Base-by-base conservation (phyloP, 225 moss, liverwort and hornwort genomes). In the Bryoerythrophyllum caledonicum region DNA sequence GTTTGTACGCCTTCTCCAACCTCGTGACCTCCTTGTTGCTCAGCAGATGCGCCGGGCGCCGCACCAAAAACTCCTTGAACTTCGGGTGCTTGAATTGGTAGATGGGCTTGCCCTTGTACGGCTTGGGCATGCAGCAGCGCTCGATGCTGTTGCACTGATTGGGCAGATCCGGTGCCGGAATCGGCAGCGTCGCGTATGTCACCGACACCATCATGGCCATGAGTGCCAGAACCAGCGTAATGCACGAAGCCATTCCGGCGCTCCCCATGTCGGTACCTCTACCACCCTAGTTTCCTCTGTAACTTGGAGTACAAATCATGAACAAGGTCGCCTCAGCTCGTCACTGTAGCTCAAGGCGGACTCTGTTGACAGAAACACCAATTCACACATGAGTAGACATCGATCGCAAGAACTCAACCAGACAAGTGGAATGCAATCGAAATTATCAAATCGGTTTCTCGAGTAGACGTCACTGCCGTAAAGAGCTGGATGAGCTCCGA, bases 71-170 rank as follows among this genome's bases (percentile, higher is more conserved):
- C 25, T 26, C 4, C 3, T 3, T 10, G 19, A 71, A 10, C 2
- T 25, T 41, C 41, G 10, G 2, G 3, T 3, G 20, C 58, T 43
- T 0, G 2, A 71, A 71, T 11, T 27, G 11, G 58, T 57, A 57
- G 1, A 27, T 20, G 0, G 58, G 71, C 13, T 46, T 56, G 8
- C 88, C 85, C 0, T 0, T 71, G 73, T 88, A 88, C 0, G 80
- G 76, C 0, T 19, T 62, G 1, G 85, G 85, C 82, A 82, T 78
- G 41, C 88, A 88, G 55, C 88, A 88, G 0, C 63, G 69, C 3
- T 88, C 83, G 0, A 69, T 0, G 32, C 80, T 83, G 34, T 83
- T 76, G 78, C 88, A 88, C 34, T 81, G 72, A 0, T 0, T 20
- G 0, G 80, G 81, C 1, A 88, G 1, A 43, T 88, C 44, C 1